These are phyloP conservation scores for Chlamydomonas applanata DNA, from an alignment of 139 green algal species.

Conservation along the genomic window DNA sequence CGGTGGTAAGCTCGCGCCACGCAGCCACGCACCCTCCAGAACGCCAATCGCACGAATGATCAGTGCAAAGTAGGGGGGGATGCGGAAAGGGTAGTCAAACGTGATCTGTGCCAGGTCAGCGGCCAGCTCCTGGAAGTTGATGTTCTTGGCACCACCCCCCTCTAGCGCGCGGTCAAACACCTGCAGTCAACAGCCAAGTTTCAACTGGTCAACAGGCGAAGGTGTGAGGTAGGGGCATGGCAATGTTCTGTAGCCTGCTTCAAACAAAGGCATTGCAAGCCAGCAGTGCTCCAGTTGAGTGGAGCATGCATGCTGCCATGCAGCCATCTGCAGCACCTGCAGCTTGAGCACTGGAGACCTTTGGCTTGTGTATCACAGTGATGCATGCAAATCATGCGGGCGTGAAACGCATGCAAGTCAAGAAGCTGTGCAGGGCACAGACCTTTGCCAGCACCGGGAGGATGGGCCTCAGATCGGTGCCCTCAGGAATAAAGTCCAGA, in stretches of 20 bases:
- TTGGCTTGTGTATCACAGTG: no score
- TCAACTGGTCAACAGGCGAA: neutral
- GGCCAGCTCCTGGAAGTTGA: constrained; percentile 95
- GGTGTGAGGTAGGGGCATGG: neutral
- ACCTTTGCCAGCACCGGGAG: constrained; percentile 87
- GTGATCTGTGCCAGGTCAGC: constrained; percentile 94
- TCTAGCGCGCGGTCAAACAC: constrained; percentile 73
- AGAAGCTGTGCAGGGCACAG: no score
- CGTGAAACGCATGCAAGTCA: no score
- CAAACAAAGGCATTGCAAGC: neutral
- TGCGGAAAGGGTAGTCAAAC: constrained; percentile 94
- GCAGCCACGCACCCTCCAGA: constrained; percentile 75
- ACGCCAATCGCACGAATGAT: constrained; percentile 92
- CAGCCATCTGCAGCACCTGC: no score
- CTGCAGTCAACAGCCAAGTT: no score
- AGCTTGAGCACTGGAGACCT: no score
- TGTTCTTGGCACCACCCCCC: constrained; percentile 91
- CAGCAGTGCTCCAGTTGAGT: no score
- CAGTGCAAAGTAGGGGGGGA: constrained; percentile 83
- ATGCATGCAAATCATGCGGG: no score
- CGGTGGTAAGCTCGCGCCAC: no score
- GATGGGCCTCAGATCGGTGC: constrained; percentile 92
- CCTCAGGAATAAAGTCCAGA: constrained; percentile 93
- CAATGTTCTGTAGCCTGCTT: neutral
- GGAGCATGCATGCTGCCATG: no score